These are phyloP conservation scores for Eustoma russellianum DNA, from an alignment of 257 asterid species.

Conservation along the genomic window DNA sequence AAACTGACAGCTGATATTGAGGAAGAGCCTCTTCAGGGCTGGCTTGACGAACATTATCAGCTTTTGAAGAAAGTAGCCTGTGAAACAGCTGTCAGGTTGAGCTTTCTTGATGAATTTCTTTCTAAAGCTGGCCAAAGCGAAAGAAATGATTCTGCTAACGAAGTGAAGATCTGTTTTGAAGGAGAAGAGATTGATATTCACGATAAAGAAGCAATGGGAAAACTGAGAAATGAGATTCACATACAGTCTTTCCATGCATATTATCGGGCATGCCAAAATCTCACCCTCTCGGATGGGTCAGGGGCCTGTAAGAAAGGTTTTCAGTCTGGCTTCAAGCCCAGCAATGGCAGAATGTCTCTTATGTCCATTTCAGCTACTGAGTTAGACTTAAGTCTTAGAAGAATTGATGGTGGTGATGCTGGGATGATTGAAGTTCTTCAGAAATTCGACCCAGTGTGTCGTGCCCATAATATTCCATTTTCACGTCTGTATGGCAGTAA, in stretches of 20 bases:
- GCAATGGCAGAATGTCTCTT: constrained; percentile 64
- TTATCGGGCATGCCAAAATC: constrained; percentile 77
- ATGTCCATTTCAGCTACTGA: constrained; percentile 81
- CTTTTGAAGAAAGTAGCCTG: constrained; percentile 87
- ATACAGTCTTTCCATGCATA: constrained; percentile 72
- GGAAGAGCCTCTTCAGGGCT: constrained; percentile 97
- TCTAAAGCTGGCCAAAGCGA: constrained; percentile 45
- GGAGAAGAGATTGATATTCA: constrained; percentile 63
- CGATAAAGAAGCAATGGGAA: constrained; percentile 58
- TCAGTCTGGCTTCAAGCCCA: constrained; percentile 91
- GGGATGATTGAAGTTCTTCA: constrained; percentile 96
- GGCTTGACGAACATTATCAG: constrained; percentile 97
- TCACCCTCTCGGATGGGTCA: constrained; percentile 69
- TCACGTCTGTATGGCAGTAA: constrained; percentile 93
- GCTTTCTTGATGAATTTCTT: constrained; percentile 76
- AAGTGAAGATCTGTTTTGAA: constrained; percentile 42
- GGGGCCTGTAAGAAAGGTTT: constrained; percentile 87
- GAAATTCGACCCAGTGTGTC: constrained; percentile 91
- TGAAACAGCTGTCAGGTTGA: constrained; percentile 86
- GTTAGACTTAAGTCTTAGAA: constrained; percentile 60
- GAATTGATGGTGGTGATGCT: constrained; percentile 97
- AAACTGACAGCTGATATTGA: constrained; percentile 82
- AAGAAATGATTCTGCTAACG: constrained; percentile 40
- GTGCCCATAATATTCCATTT: constrained; percentile 80
- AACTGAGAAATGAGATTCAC: constrained; percentile 66